Conservation (phyloP, 495 filamentous ascomycete species). For the Neurospora sp. region DNA sequence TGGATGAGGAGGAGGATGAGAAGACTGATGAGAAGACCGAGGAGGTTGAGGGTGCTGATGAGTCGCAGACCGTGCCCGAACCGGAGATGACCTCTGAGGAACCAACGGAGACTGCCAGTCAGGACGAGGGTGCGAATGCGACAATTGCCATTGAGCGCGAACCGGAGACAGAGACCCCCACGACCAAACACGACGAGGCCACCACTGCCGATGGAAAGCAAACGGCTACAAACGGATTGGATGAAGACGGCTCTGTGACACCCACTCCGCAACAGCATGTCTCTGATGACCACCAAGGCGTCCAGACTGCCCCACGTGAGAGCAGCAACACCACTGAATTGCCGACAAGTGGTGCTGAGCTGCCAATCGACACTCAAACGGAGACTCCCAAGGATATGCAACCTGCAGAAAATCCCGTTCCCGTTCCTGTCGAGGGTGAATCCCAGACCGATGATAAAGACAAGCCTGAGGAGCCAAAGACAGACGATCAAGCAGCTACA, state of each 20-base stretch:
- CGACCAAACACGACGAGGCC: background rate
- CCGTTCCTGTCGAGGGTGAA: background rate
- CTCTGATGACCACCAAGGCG: background rate
- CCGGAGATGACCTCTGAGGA: background rate
- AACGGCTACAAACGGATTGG: background rate
- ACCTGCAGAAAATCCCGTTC: background rate
- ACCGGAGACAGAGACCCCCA: background rate
- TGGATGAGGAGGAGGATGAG: background rate
- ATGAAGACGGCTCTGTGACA: background rate
- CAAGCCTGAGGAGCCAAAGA: background rate
- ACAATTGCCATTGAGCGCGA: background rate
- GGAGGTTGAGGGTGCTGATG: background rate
- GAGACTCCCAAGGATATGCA: background rate
- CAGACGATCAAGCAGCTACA: conserved; percentile 5
- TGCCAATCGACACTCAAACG: background rate
- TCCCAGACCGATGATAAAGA: background rate
- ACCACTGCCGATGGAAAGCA: background rate
- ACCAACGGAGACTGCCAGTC: background rate
- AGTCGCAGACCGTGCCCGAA: background rate
- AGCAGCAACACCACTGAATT: background rate
- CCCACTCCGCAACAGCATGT: background rate
- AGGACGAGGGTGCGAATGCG: background rate
- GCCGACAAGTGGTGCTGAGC: background rate
- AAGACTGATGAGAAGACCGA: background rate
- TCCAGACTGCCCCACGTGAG: background rate